Percentiles rank a stretch among this genome's conserved stretches.
Evolutionary conservation across 2,329 filamentous ascomycete genomes (phyloP).

Genomic region (Thielaviopsis cerberus): DNA sequence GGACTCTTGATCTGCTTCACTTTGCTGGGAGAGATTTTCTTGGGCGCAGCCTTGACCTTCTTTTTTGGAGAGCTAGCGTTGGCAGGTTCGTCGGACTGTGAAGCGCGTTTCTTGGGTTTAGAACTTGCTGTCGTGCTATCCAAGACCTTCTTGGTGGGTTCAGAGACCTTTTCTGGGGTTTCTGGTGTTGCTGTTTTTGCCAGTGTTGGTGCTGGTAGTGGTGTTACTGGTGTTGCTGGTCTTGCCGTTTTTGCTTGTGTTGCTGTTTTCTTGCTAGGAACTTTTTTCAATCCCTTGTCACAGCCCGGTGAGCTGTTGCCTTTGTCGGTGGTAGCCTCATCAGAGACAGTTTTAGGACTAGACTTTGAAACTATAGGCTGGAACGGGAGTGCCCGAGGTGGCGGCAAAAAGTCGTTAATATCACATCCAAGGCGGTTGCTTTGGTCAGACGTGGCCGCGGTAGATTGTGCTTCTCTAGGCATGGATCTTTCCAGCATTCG

Average conservation of each 20-base stretch:
- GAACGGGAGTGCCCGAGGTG: conserved; percentile 9
- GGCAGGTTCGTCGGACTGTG: not conserved
- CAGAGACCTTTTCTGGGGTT: too few species aligned
- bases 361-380: not conserved
- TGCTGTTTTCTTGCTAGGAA: not conserved
- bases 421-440: not conserved
- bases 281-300: not conserved
- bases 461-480: not conserved
- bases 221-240: not conserved
- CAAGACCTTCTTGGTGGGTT: too few species aligned
- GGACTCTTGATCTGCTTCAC: not conserved
- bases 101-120: not conserved
- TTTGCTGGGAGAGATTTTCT: not conserved
- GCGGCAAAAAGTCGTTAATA: conserved; percentile 7
- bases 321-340: not conserved
- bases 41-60: not conserved
- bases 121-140: not conserved
- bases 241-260: too few species aligned
- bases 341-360: not conserved
- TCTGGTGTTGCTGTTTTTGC: too few species aligned
- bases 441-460: not conserved
- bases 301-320: not conserved
- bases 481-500: not conserved
- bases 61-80: not conserved
- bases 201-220: too few species aligned